Percentiles rank a stretch among this genome's conserved stretches.
Evolutionary conservation across 495 filamentous ascomycete species (phyloP).

Genomic region (Penicillium roqueforti): DNA sequence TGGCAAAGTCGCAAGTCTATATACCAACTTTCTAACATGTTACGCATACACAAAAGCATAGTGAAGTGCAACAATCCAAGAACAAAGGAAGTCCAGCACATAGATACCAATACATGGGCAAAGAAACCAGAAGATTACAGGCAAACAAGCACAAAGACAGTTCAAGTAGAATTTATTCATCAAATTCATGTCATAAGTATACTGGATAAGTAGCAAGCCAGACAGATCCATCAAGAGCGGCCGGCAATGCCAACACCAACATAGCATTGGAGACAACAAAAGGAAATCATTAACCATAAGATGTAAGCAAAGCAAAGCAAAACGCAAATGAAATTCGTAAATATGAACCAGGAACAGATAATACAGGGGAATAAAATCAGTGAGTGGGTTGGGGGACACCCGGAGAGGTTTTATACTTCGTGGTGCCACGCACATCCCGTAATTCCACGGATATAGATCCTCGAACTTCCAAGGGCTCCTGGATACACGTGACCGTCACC

Average conservation of each 20-base stretch:
- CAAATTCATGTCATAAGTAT: slow-evolving; percentile 17
- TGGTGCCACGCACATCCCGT: not conserved
- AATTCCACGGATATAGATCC: not conserved
- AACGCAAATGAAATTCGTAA: slow-evolving; percentile 26
- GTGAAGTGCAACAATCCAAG: not conserved
- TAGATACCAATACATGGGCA: not conserved
- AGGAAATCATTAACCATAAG: slow-evolving; percentile 26
- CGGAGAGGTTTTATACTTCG: not conserved
- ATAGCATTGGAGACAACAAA: slow-evolving; percentile 21
- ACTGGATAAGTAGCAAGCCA: slow-evolving; percentile 10
- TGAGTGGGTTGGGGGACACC: slow-evolving; percentile 6
- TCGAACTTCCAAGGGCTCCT: not conserved
- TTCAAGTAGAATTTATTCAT: slow-evolving; percentile 12
- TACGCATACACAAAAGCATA: not conserved
- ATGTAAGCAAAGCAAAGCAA: slow-evolving; percentile 3
- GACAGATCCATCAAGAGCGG: slow-evolving; percentile 5
- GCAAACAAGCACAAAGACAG: not conserved
- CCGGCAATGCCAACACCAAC: slow-evolving; percentile 11
- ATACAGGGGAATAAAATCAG: slow-evolving; percentile 42
- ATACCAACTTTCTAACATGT: not conserved
- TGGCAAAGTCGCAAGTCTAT: not conserved
- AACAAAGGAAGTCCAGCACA: not conserved
- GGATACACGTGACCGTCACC: not conserved
- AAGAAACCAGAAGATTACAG: not conserved
- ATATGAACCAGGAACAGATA: slow-evolving; percentile 18